Conservation (phyloP, 139 green algal species). For the Penium margaritaceum region DNA sequence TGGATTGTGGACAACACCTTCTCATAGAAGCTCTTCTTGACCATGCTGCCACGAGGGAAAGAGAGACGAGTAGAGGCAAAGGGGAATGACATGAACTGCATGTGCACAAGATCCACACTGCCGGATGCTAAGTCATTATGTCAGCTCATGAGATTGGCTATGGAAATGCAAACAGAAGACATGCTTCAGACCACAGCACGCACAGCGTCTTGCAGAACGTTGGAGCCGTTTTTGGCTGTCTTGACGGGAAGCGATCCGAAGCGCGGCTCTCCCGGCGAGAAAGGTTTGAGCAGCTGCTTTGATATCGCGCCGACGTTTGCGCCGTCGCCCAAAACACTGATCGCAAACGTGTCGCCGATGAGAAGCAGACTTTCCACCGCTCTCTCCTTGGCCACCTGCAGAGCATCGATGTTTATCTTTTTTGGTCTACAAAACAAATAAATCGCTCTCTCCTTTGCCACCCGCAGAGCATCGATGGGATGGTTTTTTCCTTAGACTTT, state of each 20-base stretch:
- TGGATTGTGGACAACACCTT: too few relatives aligned
- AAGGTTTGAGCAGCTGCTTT: conserved; percentile 70
- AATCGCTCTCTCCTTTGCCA: neutral
- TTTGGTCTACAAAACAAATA: neutral
- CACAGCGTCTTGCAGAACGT: conserved; percentile 31
- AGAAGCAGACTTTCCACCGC: conserved; percentile 78
- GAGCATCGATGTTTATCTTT: too few relatives aligned
- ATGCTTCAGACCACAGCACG: too few relatives aligned
- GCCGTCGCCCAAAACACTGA: conserved; percentile 72
- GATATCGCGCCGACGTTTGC: conserved; percentile 47
- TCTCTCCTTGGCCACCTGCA: conserved; percentile 76
- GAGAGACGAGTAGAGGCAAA: too few relatives aligned
- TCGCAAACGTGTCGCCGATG: conserved; percentile 62
- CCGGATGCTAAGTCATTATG: too few relatives aligned
- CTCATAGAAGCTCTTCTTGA: too few relatives aligned
- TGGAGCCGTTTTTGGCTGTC: conserved; percentile 26
- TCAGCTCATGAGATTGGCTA: too few relatives aligned
- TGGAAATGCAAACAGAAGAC: too few relatives aligned
- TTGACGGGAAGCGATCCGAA: conserved; percentile 52
- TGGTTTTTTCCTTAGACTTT: too few relatives aligned
- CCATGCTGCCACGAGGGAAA: too few relatives aligned
- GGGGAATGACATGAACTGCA: too few relatives aligned
- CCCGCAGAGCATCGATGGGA: neutral
- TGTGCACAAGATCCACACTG: too few relatives aligned
- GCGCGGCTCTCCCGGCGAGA: conserved; percentile 75